These are phyloP conservation scores for Hondaea fermentalgiana DNA, from an alignment of 108 stramenopile species.

Conservation along the genomic window DNA sequence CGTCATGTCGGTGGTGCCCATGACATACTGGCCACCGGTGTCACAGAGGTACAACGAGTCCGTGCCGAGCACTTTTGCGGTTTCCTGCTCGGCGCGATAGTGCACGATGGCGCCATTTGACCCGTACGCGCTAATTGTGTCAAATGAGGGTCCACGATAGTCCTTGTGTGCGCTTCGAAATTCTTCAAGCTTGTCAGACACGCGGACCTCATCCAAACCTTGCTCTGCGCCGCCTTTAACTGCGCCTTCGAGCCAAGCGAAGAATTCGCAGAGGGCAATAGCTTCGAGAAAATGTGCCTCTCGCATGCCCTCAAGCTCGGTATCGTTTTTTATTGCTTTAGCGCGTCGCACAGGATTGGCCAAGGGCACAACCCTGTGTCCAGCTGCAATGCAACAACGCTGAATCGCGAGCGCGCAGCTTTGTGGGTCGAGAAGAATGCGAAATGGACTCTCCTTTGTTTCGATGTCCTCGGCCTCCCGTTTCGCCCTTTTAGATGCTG, in stretches of 20 bases:
- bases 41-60: slow-evolving; percentile 70
- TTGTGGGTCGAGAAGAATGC: neutral
- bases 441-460: neutral
- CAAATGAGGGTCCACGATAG: slow-evolving; percentile 71
- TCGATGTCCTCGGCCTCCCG: neutral
- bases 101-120: slow-evolving; percentile 94
- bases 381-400: neutral
- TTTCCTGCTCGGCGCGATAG: slow-evolving; percentile 58
- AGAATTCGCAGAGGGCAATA: slow-evolving; percentile 80
- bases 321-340: slow-evolving; percentile 82
- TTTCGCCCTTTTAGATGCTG: neutral
- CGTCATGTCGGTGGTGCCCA: slow-evolving; percentile 93
- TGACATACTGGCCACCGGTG: slow-evolving; percentile 80
- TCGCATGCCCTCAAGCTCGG: slow-evolving; percentile 85
- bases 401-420: neutral
- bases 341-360: slow-evolving; percentile 76
- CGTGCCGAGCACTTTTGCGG: slow-evolving; percentile 24
- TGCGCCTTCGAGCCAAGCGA: slow-evolving; percentile 70
- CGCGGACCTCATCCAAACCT: slow-evolving; percentile 71
- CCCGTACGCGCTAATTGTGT: slow-evolving; percentile 88
- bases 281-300: slow-evolving; percentile 85
- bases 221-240: slow-evolving; percentile 48
- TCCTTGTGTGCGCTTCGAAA: slow-evolving; percentile 66
- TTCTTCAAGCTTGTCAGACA: slow-evolving; percentile 70
- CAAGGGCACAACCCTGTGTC: slow-evolving; percentile 5